These are phyloP conservation scores for Leptographium lundbergii DNA, from an alignment of 2,329 filamentous ascomycete genomes.

Conservation along the genomic window DNA sequence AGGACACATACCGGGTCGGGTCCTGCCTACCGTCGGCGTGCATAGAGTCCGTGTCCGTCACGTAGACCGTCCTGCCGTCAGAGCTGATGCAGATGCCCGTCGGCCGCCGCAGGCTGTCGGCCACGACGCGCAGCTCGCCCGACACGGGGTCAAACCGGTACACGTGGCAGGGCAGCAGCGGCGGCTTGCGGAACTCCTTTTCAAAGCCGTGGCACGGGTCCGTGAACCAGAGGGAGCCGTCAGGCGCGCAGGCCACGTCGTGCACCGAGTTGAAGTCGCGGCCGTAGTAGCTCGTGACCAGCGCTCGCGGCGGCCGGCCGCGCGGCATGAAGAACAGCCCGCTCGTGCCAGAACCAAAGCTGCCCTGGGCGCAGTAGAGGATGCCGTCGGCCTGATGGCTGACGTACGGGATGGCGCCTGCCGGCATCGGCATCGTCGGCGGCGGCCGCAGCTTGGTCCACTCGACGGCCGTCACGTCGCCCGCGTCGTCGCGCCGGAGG, in stretches of 20 bases:
- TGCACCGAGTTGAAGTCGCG: conserved; percentile 34
- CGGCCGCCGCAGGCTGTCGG: conserved; percentile 31
- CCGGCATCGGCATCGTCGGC: conserved; percentile 34
- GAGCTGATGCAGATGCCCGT: conserved; percentile 27
- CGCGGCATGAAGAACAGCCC: conserved; percentile 23
- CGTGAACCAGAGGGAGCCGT: conserved; percentile 36
- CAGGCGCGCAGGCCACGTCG: conserved; percentile 24
- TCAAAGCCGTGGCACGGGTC: conserved; percentile 32
- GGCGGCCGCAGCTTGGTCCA: conserved; percentile 31
- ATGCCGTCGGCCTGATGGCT: conserved; percentile 6
- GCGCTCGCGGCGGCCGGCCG: conserved; percentile 18
- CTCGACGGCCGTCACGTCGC: conserved; percentile 18
- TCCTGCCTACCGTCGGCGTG: conserved; percentile 18
- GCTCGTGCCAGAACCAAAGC: conserved; percentile 17
- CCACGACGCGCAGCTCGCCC: conserved; percentile 31
- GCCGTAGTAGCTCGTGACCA: conserved; percentile 30
- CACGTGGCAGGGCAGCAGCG: conserved; percentile 32
- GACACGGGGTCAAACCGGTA: conserved; percentile 30
- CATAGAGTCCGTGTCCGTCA: conserved; percentile 26
- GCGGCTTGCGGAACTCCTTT: conserved; percentile 28
- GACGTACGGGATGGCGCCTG: conserved; percentile 47
- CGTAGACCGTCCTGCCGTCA: conserved; percentile 26
- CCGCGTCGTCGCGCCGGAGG: conserved; percentile 15
- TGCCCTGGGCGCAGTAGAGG: conserved; percentile 17
- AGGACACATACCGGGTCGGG: conserved; percentile 15